These are phyloP conservation scores for Solanum bukasovii DNA, from an alignment of 257 asterid species.

Conservation along the genomic window DNA sequence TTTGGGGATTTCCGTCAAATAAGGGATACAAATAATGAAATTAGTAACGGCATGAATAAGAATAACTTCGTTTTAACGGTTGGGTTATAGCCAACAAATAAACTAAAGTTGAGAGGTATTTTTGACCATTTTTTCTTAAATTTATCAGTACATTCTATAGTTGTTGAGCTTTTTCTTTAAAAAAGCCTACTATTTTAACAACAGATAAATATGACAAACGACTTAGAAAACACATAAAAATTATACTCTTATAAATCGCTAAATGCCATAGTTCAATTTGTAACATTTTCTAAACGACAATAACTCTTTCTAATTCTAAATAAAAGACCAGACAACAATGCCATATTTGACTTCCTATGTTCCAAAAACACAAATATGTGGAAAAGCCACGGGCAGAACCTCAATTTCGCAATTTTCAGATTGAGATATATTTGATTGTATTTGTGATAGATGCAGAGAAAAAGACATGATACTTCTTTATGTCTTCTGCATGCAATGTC, in stretches of 20 bases:
- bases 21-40: background rate
- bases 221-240: background rate
- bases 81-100: background rate
- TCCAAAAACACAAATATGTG: background rate
- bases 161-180: background rate
- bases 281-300: background rate
- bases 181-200: background rate
- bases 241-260: background rate
- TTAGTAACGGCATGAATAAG: background rate
- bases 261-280: background rate
- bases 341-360: background rate
- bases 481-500: too few species aligned
- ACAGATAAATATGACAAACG: too few species aligned
- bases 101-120: background rate
- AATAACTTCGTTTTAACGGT: too few species aligned
- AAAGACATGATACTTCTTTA: too few species aligned
- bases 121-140: too few species aligned
- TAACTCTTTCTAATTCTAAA: too few species aligned
- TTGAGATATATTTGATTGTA: too few species aligned
- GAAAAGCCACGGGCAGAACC: too few species aligned
- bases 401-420: too few species aligned
- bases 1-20: background rate
- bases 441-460: too few species aligned
- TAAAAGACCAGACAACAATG: background rate
- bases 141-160: background rate